Percentiles rank a stretch among this genome's conserved stretches.
These are phyloP conservation scores for Sclerotinia glacialis DNA, from an alignment of 2,329 filamentous ascomycete genomes.

Conservation along the genomic window DNA sequence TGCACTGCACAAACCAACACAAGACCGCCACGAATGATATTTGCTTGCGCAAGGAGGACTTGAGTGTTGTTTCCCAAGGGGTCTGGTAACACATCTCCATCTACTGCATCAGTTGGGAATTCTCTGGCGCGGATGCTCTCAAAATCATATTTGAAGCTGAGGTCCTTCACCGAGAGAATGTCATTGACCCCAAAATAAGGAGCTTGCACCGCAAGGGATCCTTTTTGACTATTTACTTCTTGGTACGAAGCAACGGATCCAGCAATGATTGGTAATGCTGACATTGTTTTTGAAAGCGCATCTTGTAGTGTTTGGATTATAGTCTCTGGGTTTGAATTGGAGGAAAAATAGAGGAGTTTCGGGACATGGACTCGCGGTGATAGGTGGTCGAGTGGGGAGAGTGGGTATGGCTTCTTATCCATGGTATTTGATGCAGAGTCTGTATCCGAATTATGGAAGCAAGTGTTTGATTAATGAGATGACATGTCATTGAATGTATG, in stretches of 20 bases:
- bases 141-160: slow-evolving; percentile 11
- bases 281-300: slow-evolving; percentile 1
- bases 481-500: background rate
- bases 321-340: background rate
- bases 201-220: slow-evolving; percentile 6
- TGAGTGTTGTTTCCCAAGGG: background rate
- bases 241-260: background rate
- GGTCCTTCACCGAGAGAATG: slow-evolving; percentile 1
- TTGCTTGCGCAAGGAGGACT: slow-evolving; percentile 2
- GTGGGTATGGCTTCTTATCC: background rate
- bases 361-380: slow-evolving; percentile 8
- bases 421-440: background rate
- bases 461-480: background rate
- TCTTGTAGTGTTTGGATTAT: background rate
- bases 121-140: background rate
- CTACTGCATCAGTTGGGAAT: slow-evolving; percentile 6
- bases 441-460: background rate
- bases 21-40: background rate
- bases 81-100: background rate
- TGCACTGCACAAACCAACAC: background rate
- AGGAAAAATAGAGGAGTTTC: slow-evolving; percentile 6
- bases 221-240: background rate
- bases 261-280: background rate
- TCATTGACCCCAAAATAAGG: slow-evolving; percentile 1
- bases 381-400: slow-evolving; percentile 7